Conservation (phyloP, 2,329 filamentous ascomycete genomes). For the Diplocarpon rosae region DNA sequence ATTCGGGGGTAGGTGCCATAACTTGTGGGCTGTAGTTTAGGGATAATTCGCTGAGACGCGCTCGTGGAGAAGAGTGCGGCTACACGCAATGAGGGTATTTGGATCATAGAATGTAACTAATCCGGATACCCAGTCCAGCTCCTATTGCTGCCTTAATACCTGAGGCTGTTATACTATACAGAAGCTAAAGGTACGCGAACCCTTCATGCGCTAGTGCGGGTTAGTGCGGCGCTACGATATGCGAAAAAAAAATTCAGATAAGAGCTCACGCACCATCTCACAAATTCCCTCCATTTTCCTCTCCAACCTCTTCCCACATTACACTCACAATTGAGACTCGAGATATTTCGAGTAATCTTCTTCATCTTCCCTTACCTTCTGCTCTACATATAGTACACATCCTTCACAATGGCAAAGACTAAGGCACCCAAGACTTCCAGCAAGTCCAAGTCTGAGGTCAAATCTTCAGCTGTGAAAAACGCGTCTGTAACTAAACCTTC, state of each 20-base stretch:
- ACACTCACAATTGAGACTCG: slow-evolving; percentile 4
- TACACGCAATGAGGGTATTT: not conserved
- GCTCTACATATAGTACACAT: slow-evolving; percentile 2
- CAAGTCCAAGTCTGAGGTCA: slow-evolving; percentile 39
- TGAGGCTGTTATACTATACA: too few relatives aligned
- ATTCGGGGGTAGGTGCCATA: slow-evolving; percentile 73
- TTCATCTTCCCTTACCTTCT: slow-evolving; percentile 4
- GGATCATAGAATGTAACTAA: slow-evolving; percentile 2
- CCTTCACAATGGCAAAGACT: slow-evolving; percentile 50
- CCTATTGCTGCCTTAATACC: not conserved
- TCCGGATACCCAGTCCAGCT: not conserved
- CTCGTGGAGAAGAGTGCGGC: slow-evolving; percentile 1
- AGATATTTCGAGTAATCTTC: slow-evolving; percentile 4
- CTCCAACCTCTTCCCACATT: slow-evolving; percentile 8
- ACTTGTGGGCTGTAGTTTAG: slow-evolving; percentile 1
- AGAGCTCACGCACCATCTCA: slow-evolving; percentile 20
- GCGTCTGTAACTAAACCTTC: slow-evolving; percentile 57
- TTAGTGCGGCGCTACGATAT: slow-evolving; percentile 14
- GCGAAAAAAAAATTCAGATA: slow-evolving; percentile 22
- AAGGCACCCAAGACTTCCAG: slow-evolving; percentile 49
- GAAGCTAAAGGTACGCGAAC: too few relatives aligned
- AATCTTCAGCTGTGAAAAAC: slow-evolving; percentile 48
- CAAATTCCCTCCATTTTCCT: slow-evolving; percentile 8
- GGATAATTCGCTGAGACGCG: not conserved
- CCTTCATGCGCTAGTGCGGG: not conserved